Conservation (phyloP, 345 rosid species). For the Eucalyptus cladocalyx region DNA sequence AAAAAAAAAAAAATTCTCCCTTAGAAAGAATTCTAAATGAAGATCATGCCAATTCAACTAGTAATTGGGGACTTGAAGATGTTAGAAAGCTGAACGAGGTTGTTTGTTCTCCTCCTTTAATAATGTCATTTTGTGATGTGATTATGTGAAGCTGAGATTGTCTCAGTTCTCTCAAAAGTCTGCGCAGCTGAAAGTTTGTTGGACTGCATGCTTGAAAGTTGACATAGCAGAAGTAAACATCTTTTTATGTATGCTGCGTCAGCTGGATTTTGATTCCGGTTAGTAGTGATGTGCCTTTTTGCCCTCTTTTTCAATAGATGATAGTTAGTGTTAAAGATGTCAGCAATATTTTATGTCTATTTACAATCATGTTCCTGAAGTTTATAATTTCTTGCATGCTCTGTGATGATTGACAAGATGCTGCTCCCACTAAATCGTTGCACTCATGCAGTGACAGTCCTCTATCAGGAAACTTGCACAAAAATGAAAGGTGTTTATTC, state of each 20-base stretch:
- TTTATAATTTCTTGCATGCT: background rate
- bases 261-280: background rate
- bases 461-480: background rate
- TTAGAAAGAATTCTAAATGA: background rate
- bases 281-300: background rate
- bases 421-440: background rate
- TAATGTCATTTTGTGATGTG: background rate
- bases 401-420: background rate
- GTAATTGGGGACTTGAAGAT: background rate
- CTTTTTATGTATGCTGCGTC: background rate
- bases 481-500: background rate
- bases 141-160: background rate
- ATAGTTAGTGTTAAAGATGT: background rate
- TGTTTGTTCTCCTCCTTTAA: background rate
- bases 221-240: background rate
- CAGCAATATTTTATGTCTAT: background rate
- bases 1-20: background rate
- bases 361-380: background rate
- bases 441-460: background rate
- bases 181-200: background rate
- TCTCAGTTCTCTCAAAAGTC: background rate
- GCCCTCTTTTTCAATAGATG: background rate
- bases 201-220: background rate
- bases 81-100: background rate
- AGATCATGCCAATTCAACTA: background rate